Conservation (phyloP, 2,329 filamentous ascomycete species). For the Acrocalymma vagum region DNA sequence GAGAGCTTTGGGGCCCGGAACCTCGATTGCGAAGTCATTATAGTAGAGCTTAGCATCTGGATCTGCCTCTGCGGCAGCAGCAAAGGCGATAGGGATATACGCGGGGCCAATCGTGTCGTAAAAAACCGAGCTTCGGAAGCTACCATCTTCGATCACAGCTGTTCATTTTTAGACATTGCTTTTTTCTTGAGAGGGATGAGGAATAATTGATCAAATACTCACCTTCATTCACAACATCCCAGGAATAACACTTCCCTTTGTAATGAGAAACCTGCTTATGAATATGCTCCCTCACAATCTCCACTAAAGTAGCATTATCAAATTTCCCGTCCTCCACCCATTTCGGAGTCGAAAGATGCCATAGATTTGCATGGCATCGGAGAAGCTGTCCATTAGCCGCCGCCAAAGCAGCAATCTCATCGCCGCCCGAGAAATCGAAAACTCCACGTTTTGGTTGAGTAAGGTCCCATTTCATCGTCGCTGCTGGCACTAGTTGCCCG, state of each 20-base stretch:
- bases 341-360: constrained; percentile 50
- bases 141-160: constrained; percentile 57
- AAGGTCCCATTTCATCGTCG: constrained; percentile 49
- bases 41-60: constrained; percentile 57
- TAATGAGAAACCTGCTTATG: constrained; percentile 48
- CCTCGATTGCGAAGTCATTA: constrained; percentile 71
- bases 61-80: constrained; percentile 47
- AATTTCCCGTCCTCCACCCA: constrained; percentile 49
- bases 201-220: constrained; percentile 35
- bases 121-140: constrained; percentile 53
- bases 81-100: constrained; percentile 57
- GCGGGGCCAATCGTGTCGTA: constrained; percentile 54
- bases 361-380: constrained; percentile 53
- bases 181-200: no score
- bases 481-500: no score
- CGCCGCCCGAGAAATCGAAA: constrained; percentile 49
- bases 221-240: constrained; percentile 53
- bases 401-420: constrained; percentile 45
- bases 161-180: background rate
- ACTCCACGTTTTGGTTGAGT: constrained; percentile 46
- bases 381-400: constrained; percentile 42
- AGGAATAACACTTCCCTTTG: constrained; percentile 48
- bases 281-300: constrained; percentile 53
- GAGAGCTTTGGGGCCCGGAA: constrained; percentile 54
- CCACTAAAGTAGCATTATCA: constrained; percentile 51